Evolutionary conservation across 768 basidiomycete species (phyloP).

Genomic region (Udeniomyces megalosporus): DNA sequence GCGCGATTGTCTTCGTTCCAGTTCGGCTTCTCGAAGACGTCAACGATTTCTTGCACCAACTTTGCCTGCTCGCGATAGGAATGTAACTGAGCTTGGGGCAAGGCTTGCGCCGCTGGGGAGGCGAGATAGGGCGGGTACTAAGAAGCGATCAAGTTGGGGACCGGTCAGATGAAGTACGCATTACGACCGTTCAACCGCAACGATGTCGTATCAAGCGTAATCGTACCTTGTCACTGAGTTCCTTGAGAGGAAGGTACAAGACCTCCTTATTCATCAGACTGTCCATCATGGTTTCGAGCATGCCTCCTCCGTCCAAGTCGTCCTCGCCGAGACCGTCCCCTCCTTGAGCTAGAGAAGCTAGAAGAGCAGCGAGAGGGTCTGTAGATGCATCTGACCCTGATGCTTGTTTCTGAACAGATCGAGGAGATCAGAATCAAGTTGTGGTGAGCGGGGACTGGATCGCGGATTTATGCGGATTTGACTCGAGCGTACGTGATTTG

Average conservation of each 20-base stretch:
- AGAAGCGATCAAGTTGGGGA: neutral
- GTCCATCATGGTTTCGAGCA: conserved; percentile 67
- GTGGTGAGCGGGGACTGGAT: neutral
- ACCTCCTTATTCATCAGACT: conserved; percentile 67
- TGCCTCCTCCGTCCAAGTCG: conserved; percentile 30
- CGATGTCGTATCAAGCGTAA: neutral
- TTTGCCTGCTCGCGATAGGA: conserved; percentile 48
- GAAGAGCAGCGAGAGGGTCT: conserved; percentile 23
- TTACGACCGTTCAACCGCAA: neutral
- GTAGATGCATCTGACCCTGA: conserved; percentile 17
- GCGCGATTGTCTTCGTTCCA: conserved; percentile 40
- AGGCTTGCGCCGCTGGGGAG: conserved; percentile 36
- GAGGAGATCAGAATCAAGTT: neutral
- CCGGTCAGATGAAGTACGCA: neutral
- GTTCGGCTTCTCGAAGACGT: conserved; percentile 45
- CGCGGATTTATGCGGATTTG: neutral
- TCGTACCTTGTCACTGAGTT: conserved; percentile 52
- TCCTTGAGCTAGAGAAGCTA: conserved; percentile 17
- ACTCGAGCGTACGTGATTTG: neutral
- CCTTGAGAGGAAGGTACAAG: conserved; percentile 72
- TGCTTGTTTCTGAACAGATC: neutral
- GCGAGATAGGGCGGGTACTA: conserved; percentile 66
- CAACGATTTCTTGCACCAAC: conserved; percentile 44
- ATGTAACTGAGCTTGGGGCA: conserved; percentile 44
- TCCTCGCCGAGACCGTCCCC: conserved; percentile 22